Base-by-base conservation (phyloP, 495 filamentous ascomycete species). In the Trichoderma asperelloides region DNA sequence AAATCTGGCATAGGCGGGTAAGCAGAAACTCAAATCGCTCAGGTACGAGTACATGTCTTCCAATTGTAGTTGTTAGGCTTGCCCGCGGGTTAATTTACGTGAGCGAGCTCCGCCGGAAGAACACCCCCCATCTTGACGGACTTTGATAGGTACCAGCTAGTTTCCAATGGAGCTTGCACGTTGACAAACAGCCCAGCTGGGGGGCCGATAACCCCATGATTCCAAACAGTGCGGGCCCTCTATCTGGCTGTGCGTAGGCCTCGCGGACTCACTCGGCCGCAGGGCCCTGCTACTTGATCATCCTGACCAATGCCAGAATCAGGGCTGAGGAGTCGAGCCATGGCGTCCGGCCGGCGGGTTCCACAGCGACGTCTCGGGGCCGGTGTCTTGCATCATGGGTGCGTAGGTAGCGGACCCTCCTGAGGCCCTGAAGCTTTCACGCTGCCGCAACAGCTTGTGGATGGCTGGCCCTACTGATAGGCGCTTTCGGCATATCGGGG, bases 311-410 rank as follows among this genome's bases (percentile, higher is more conserved):
- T 60, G n/a, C n/a, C 55, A 30, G 2, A 25, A 28, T 60, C 27
- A 1, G 21, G 49, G 7, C 25, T 55, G n/a, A 9, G 23, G 55
- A 18, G 23, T 9, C 23, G 6, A 28, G 25, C 51, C 55, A 30
- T 60, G 55, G 55, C 55, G 55, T 28, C 27, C 55, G 55, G 55
- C 55, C 55, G 55, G 55, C n/a, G 9, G 55, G 23, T 60, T 60
- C 49, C 49, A 55, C 49, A 16, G 43, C 43, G 4, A 47, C 43
- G 33, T 37, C 43, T 47, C 43, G 49, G n/a, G n/a, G 55, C 55
- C 55, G 55, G 55, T 60, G 55, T 60, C 55, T 60, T 60, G 55
- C 55, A 60, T 60, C 55, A 60, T 60, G 55, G 27, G 4, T 60
- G 55, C 55, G 55, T 60, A 60, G 43, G 13, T 47, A 12, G 55